Evolutionary conservation across 257 asterid species (phyloP), one percentile per base, ranked within the genome.

Genomic region (Striga asiatica): DNA sequence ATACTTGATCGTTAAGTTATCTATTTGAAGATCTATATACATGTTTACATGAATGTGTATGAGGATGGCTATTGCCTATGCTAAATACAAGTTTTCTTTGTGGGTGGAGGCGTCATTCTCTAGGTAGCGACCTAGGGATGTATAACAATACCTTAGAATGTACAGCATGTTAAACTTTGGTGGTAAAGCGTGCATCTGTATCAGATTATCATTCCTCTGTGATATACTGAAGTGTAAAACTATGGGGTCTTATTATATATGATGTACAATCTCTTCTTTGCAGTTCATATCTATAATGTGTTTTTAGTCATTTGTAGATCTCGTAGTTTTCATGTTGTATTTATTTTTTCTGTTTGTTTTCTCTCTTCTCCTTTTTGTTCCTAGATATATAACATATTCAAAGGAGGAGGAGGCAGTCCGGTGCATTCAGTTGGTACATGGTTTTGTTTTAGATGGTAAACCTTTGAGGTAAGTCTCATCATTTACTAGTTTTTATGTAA

Each of bases 391-490:
- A 46, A 82, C 98, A 67, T 91, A 81, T 70, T 75, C 85, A 20
- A 87, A 77, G 66, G 98, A 84, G 71, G 97, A 87, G 64, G 98
- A 91, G 68, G 98, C 98, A 34, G 78, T 88, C 42, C 89, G 97
- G 16, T 87, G 98, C 70, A 92, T 92, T 63, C 98, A 82, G 82
- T 65, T 82, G 19, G 97, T 88, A 59, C 94, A 92, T 80, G 95
- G 95, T 47, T 92, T 77, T 78, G 25, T 68, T 52, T 74, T 92
- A 78, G 97, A 88, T 53, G 92, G 89, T 62, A 85, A 76, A 67
- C 68, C 89, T 42, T 72, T 92, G 74, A 84, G 75, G 98, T 80
- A 60, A 67, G 80, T 66, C 45, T 65, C 43, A 29, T 52, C 28
- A 45, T 31, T 25, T 18, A 14, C 8, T 52, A 48, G 25, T 43